These are phyloP conservation scores for Plasmodium yoelii DNA, from an alignment of 169 alveolate species.

Conservation along the genomic window DNA sequence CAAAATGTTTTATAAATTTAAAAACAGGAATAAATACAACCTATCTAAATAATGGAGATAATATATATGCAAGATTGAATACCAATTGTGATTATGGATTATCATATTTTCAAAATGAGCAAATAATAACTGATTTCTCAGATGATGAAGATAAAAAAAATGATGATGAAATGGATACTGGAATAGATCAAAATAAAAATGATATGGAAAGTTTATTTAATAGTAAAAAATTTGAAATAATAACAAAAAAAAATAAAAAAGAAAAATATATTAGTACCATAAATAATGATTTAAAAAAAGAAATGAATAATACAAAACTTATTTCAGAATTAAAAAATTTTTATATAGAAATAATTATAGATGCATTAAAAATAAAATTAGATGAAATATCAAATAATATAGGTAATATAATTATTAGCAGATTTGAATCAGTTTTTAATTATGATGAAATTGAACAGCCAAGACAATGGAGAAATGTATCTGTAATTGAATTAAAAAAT, in stretches of 20 bases:
- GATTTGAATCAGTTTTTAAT: conserved; percentile 74
- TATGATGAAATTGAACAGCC: conserved; percentile 78
- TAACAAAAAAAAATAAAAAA: conserved; percentile 17
- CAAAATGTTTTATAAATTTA: conserved; percentile 67
- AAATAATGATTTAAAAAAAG: conserved; percentile 39
- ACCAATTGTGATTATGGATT: background rate
- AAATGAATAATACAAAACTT: conserved; percentile 11
- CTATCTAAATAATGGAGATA: background rate
- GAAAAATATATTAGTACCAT: conserved; percentile 31
- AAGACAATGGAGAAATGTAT: conserved; percentile 76
- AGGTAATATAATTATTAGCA: conserved; percentile 32
- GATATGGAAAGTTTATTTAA: background rate
- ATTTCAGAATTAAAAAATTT: conserved; percentile 17
- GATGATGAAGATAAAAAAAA: background rate
- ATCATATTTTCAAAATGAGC: background rate
- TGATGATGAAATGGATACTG: background rate
- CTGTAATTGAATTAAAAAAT: conserved; percentile 49
- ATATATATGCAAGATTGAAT: background rate
- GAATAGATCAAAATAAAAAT: no score
- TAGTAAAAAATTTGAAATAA: conserved; percentile 31
- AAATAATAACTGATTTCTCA: background rate
- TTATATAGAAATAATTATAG: conserved; percentile 64
- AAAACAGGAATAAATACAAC: background rate
- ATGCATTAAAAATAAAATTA: conserved; percentile 47
- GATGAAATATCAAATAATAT: conserved; percentile 63